Base-by-base conservation (phyloP, 164 flowering plant species). In the Tetrastigma voinierianum region DNA sequence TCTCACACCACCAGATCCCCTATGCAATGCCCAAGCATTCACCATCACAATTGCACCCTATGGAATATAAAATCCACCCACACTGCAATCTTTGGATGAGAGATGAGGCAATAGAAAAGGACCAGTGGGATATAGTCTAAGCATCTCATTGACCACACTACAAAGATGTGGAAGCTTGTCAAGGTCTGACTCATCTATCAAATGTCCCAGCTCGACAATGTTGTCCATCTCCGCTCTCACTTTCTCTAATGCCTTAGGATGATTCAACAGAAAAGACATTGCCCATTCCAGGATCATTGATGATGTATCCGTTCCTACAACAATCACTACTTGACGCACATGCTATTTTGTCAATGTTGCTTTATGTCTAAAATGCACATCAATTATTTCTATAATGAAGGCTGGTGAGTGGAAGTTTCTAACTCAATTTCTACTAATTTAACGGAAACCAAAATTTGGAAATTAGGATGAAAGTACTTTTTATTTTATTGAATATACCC, bases 1-100 rank as follows among this genome's bases (percentile, higher is more conserved):
- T 60, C 78, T 90, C 90, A 88, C 21, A 78, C 11, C 20, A 70
- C 49, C 5, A 84, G 82, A 19, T 83, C n/a, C 84, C n/a, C 86
- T 65, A 5, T 88, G 90, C 9, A 84, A 61, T 0, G 78, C 78
- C 86, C 87, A 83, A 0, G 70, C 76, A 24, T 88, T 86, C 23
- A 79, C 76, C 16, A 81, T 3, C 21, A 88, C 19, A 62, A 69
- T 81, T 6, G 90, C 83, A 17, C 78, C 76, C 2, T 51, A 11
- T 1, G 88, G 87, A 0, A 86, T 61, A 2, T 75, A 21, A 49
- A 56, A 81, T 4, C 84, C 88, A 1, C 75, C 82, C 0, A 87
- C 66, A 0, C 45, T 68, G 70, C 83, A 79, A 1, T 74, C 70
- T 17, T 79, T 65, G 0, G 82, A 73, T 4, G 87, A 77, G 8